A percentile compares a stretch with the other conserved stretches of the same genome.
These are phyloP conservation scores for Vanderwaltozyma polyspora DNA, from an alignment of 805 yeast species.

Conservation along the genomic window DNA sequence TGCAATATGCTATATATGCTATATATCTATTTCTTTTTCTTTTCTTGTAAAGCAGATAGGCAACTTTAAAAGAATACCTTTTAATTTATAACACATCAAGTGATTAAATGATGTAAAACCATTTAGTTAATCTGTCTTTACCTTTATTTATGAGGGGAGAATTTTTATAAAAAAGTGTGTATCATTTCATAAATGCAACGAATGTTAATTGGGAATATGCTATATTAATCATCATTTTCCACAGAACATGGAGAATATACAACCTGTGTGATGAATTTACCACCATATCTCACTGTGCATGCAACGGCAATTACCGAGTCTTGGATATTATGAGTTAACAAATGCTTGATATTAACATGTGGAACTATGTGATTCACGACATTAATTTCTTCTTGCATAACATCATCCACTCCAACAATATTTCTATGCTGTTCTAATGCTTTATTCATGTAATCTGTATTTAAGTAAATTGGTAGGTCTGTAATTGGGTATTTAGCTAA, in stretches of 20 bases:
- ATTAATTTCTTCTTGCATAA: slow-evolving; percentile 37
- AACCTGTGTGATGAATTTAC: slow-evolving; percentile 67
- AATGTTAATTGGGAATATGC: too few relatives aligned
- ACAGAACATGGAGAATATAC: slow-evolving; percentile 46
- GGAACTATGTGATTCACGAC: slow-evolving; percentile 30
- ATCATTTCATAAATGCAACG: too few relatives aligned
- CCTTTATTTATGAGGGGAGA: too few relatives aligned
- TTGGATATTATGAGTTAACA: slow-evolving; percentile 61
- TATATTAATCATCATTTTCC: too few relatives aligned
- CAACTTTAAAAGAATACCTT: too few relatives aligned
- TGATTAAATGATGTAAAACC: too few relatives aligned
- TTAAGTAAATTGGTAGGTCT: background rate
- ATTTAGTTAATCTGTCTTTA: too few relatives aligned
- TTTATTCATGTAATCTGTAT: background rate
- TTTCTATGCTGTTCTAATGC: background rate
- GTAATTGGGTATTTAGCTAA: background rate
- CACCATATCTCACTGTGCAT: slow-evolving; percentile 63
- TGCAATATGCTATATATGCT: too few relatives aligned
- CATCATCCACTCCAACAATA: background rate
- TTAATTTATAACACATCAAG: too few relatives aligned
- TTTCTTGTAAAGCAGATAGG: too few relatives aligned
- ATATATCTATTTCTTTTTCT: too few relatives aligned
- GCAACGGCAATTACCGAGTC: slow-evolving; percentile 58
- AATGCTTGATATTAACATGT: slow-evolving; percentile 65
- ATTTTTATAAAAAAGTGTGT: too few relatives aligned